Percentiles rank a stretch among this genome's conserved stretches.
Conservation (phyloP, 257 asterid species). For the Penstemon davidsonii region DNA sequence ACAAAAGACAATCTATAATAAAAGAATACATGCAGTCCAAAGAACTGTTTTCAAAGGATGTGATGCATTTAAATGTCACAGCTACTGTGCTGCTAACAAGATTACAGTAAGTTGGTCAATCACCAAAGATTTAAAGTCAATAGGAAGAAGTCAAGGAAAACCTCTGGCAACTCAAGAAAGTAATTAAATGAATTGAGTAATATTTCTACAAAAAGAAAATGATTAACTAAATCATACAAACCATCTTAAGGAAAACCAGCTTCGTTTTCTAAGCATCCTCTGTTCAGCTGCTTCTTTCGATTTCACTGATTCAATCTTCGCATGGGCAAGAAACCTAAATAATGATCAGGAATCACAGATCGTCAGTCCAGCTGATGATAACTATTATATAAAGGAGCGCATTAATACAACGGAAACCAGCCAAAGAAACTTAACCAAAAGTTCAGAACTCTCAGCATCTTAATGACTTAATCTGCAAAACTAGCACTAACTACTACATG, state of each 20-base stretch:
- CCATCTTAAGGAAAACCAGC: conserved; percentile 95
- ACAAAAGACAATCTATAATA: conserved; percentile 24
- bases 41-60: neutral
- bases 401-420: conserved; percentile 27
- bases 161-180: conserved; percentile 6
- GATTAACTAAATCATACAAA: conserved; percentile 40
- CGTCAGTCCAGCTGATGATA: conserved; percentile 14
- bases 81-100: conserved; percentile 7
- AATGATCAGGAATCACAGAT: conserved; percentile 28
- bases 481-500: conserved; percentile 16
- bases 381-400: neutral
- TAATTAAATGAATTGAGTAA: conserved; percentile 19
- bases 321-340: conserved; percentile 96
- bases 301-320: conserved; percentile 90
- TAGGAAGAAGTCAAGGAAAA: conserved; percentile 10
- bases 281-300: conserved; percentile 95
- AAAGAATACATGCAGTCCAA: neutral
- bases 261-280: conserved; percentile 64
- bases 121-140: conserved; percentile 10
- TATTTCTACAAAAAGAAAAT: conserved; percentile 8
- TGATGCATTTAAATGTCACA: conserved; percentile 21
- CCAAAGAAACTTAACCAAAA: conserved; percentile 14
- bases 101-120: conserved; percentile 11
- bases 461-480: conserved; percentile 30
- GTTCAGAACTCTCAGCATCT: conserved; percentile 18